Percentiles rank a stretch among this genome's conserved stretches.
Conservation (phyloP, 2,329 filamentous ascomycete species). For the Neofusicoccum kwambonambiense region DNA sequence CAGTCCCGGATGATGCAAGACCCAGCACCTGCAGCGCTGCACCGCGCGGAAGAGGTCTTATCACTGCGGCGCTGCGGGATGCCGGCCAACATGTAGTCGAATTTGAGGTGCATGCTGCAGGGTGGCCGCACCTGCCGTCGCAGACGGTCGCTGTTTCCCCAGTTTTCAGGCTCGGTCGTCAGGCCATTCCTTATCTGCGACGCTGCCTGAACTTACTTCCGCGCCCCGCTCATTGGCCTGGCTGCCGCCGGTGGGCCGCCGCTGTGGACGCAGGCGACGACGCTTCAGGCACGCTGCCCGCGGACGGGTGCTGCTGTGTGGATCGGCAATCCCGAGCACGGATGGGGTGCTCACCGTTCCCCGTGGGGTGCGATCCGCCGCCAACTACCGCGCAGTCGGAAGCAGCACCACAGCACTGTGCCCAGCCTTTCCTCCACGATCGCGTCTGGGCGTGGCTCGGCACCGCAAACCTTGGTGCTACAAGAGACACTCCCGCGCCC, state of each 20-base stretch:
- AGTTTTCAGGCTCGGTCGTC: not conserved
- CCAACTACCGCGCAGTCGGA: constrained; percentile 3
- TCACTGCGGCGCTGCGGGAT: too few species aligned
- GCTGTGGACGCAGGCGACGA: not conserved
- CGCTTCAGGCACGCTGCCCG: not conserved
- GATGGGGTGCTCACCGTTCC: not conserved
- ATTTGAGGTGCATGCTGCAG: not conserved
- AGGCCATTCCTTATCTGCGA: not conserved
- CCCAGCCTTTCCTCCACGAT: not conserved
- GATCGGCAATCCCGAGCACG: constrained; percentile 7
- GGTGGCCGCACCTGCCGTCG: not conserved
- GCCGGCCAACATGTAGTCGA: not conserved
- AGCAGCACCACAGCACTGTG: not conserved
- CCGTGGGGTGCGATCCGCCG: not conserved
- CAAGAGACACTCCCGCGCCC: not conserved
- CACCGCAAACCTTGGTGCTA: not conserved
- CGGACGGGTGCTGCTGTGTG: not conserved
- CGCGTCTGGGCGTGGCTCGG: not conserved
- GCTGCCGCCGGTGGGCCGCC: not conserved
- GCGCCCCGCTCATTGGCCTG: not conserved
- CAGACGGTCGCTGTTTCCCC: not conserved
- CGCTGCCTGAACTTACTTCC: not conserved
- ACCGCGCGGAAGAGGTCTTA: too few species aligned
- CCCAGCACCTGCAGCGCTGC: too few species aligned
- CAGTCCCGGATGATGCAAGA: too few species aligned